Evolutionary conservation across 2,329 filamentous ascomycete species (phyloP).

Genomic region (Ophiocordyceps polyrhachis-furcata): DNA sequence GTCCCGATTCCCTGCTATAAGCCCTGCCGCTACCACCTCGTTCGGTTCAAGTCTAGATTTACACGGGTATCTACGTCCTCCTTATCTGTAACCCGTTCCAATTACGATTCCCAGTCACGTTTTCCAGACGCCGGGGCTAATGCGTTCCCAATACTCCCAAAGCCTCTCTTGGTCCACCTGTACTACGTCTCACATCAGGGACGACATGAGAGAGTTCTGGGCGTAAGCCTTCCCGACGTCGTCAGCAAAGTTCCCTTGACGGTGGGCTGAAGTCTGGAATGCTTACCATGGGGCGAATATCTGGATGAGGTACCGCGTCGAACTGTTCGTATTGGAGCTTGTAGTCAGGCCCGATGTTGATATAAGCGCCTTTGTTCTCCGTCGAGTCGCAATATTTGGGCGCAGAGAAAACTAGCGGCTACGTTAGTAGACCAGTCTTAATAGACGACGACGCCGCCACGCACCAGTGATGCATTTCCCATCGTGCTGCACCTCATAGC

Average conservation of each 20-base stretch:
- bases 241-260: constrained; percentile 7
- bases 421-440: background rate
- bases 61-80: constrained; percentile 5
- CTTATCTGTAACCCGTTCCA: constrained; percentile 1
- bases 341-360: constrained; percentile 84
- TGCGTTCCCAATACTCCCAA: constrained; percentile 4
- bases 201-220: constrained; percentile 62
- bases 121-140: constrained; percentile 4
- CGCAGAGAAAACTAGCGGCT: constrained; percentile 65
- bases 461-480: constrained; percentile 83
- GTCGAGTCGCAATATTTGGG: constrained; percentile 96
- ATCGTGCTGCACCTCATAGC: constrained; percentile 96
- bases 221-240: constrained; percentile 50
- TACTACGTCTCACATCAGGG: constrained; percentile 39
- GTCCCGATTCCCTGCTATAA: background rate
- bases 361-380: constrained; percentile 95
- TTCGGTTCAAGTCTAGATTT: constrained; percentile 4
- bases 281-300: constrained; percentile 78
- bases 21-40: constrained; percentile 1
- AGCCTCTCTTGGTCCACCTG: background rate
- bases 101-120: constrained; percentile 1
- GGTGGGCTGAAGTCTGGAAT: background rate
- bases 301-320: constrained; percentile 87
- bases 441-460: constrained; percentile 7
- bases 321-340: constrained; percentile 89